These are phyloP conservation scores for Simplicillium aogashimaense DNA, from an alignment of 2,329 filamentous ascomycete genomes.

Conservation along the genomic window DNA sequence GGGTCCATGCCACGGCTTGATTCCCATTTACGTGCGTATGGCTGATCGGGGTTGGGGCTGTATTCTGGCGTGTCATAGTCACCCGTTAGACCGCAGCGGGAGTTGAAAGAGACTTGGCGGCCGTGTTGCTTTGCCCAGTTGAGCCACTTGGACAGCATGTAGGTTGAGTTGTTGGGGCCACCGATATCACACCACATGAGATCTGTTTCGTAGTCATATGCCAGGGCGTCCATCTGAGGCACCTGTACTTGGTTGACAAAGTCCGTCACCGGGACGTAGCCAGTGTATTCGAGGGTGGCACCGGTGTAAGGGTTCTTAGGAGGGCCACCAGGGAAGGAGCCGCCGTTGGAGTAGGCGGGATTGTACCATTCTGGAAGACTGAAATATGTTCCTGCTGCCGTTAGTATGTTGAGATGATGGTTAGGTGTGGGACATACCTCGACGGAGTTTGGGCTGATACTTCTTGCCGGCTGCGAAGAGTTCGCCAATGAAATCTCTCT, in stretches of 20 bases:
- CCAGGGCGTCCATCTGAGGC: conserved; percentile 35
- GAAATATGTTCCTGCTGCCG: conserved; percentile 31
- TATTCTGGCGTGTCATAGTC: conserved; percentile 56
- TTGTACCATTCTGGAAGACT: conserved; percentile 40
- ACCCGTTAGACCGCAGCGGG: conserved; percentile 39
- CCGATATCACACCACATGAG: conserved; percentile 41
- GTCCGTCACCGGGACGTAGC: conserved; percentile 25
- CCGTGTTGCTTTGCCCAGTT: conserved; percentile 24
- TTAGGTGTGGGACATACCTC: background rate
- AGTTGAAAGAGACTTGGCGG: conserved; percentile 44
- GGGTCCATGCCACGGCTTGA: conserved; percentile 50
- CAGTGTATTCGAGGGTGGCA: conserved; percentile 29
- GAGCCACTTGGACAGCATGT: conserved; percentile 31
- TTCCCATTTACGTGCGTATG: conserved; percentile 42
- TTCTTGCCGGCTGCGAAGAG: conserved; percentile 22
- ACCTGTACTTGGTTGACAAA: conserved; percentile 32
- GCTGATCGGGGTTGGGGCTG: conserved; percentile 4
- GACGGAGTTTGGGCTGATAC: conserved; percentile 1
- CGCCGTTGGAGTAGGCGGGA: conserved; percentile 31
- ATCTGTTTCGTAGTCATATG: conserved; percentile 30
- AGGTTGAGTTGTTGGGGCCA: conserved; percentile 29
- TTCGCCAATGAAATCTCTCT: conserved; percentile 19
- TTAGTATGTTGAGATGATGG: no score
- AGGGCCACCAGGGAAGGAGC: conserved; percentile 25
- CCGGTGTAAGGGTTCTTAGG: conserved; percentile 34